These are phyloP conservation scores for Suillus sp. DNA, from an alignment of 768 basidiomycete genomes.

Conservation along the genomic window DNA sequence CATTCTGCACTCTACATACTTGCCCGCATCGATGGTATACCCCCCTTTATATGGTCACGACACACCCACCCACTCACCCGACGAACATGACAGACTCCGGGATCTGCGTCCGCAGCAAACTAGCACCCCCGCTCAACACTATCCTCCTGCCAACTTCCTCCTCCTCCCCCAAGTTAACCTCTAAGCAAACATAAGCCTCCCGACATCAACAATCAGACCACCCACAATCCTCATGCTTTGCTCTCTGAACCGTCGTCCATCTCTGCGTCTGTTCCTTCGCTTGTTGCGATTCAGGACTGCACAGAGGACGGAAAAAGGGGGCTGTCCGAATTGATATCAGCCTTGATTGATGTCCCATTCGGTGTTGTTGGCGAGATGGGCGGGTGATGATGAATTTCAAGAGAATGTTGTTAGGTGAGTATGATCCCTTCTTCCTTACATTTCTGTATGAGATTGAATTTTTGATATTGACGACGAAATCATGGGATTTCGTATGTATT, in stretches of 20 bases:
- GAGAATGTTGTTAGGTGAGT: conserved; percentile 62
- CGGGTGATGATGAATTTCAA: conserved; percentile 64
- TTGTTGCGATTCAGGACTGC: background rate
- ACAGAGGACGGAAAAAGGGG: background rate
- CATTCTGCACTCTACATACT: too few species aligned
- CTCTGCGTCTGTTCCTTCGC: background rate
- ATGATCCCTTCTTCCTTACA: background rate
- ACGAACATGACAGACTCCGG: background rate
- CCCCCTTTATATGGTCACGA: too few species aligned
- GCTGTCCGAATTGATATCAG: conserved; percentile 53
- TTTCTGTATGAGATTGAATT: background rate
- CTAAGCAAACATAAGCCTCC: conserved; percentile 22
- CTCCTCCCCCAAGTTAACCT: background rate
- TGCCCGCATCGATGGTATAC: too few species aligned
- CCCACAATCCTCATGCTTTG: conserved; percentile 39
- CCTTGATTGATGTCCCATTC: conserved; percentile 54
- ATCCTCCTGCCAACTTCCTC: conserved; percentile 15
- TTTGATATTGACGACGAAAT: background rate
- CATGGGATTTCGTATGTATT: conserved; percentile 60
- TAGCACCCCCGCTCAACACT: background rate
- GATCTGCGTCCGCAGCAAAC: background rate
- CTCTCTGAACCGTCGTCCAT: conserved; percentile 23
- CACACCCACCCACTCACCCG: too few species aligned
- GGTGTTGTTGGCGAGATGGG: conserved; percentile 67
- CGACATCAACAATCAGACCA: conserved; percentile 32